Base-by-base conservation (phyloP, 306 rosid species). In the Herpetospermum pedunculosum region DNA sequence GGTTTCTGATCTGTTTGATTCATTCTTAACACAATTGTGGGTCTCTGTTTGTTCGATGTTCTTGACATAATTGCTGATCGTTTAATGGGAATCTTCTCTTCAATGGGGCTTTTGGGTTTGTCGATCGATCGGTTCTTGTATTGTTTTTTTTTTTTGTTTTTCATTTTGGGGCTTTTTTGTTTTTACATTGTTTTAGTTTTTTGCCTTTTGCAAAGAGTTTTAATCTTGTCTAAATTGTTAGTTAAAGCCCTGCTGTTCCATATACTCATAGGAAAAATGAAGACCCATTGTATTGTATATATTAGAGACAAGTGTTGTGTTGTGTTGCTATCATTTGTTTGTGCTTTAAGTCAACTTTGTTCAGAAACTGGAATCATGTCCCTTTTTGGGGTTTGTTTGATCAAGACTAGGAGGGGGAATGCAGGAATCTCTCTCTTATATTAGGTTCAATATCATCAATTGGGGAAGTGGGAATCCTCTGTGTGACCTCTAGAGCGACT, bases 1-100 rank as follows among this genome's bases (percentile, higher is more conserved):
- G 50, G 16, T 65, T 21, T 65, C 35, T 67, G 73, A 67, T 67
- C 73, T 67, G 35, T 67, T 63, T 37, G 29, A 21, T 40, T 65
- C n/a, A 0, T 37, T 38, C 30, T 41, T 21, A 13, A n/a, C n/a
- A n/a, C n/a, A 41, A 6, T 43, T 68, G 37, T 25, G 54, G 73
- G 54, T 38, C 16, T 64, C 34, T n/a, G n/a, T n/a, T 65, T 21
- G 72, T 38, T 65, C 2, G 26, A 63, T 8, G 18, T 35, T 63
- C 46, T 63, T 63, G 8, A 19, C 9, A 63, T 63, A 57, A 1
- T 60, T 30, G 68, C 10, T 60, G 43, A 60, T 60, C 32, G 43
- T 60, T 60, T 18, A 35, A 29, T 1, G 23, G 25, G 25, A 60
- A 63, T 63, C 29, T 21, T 41, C 53, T 68, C 23, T 26, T 43